phyloP scores from a whole-genome alignment of 164 flowering plant genomes.

The Nymphaea thermarum region DNA sequence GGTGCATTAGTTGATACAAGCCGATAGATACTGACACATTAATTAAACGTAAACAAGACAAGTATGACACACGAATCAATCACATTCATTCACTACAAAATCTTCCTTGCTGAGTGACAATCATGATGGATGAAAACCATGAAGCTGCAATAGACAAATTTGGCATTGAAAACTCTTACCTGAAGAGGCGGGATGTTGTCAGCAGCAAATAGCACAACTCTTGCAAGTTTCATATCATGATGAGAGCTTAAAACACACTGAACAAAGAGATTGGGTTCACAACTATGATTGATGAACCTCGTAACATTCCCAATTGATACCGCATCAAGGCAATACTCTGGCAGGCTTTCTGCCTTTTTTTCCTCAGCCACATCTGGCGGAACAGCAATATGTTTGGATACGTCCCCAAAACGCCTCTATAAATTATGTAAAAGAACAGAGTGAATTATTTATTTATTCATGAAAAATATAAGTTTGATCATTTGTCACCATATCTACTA shows the following conservation, averaged over 20 bases:
- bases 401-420: constrained; percentile 54
- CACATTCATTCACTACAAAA: no score
- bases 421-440: background rate
- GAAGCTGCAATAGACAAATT: background rate
- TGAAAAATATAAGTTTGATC: background rate
- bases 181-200: constrained; percentile 83
- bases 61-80: no score
- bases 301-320: constrained; percentile 61
- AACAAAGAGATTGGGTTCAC: constrained; percentile 84
- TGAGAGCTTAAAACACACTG: constrained; percentile 80
- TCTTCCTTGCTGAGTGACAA: no score
- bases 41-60: no score
- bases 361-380: constrained; percentile 21
- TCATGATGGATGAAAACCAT: background rate
- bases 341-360: constrained; percentile 28
- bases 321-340: constrained; percentile 90
- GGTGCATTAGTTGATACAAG: no score
- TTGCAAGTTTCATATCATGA: constrained; percentile 60
- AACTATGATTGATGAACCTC: constrained; percentile 86
- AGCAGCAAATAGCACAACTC: constrained; percentile 71
- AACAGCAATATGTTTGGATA: constrained; percentile 16
- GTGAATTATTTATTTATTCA: no score
- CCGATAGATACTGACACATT: no score
- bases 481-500: background rate
- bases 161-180: constrained; percentile 23